Evolutionary conservation across 1,139 yeast species (phyloP), one percentile per base, ranked within the genome.

Genomic region (Arxiozyma slooffiae): DNA sequence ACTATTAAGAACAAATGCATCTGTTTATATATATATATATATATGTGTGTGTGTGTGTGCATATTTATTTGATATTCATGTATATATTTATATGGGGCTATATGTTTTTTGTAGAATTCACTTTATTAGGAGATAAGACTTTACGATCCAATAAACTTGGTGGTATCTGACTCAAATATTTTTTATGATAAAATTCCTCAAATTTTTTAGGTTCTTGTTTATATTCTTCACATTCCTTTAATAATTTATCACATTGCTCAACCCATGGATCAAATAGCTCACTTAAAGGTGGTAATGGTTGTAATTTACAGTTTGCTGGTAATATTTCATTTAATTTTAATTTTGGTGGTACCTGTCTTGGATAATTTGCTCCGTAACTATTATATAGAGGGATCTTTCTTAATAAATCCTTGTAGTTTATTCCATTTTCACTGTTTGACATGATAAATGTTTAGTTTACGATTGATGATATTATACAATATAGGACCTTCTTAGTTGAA

Each of bases 201-300:
- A 63, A 65, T 34, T 49, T 41, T 20, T 44, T 38, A 4, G 52
- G 47, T 9, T 53, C 41, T 14, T 48, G 47, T 22, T 54, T 57
- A 41, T 60, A 60, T 11, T 26, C 41, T 16, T 56, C 51, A 36
- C 59, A 49, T 9, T 53, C 50, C 30, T 52, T 47, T 16, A 50
- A 47, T 17, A 58, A 45, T 11, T 54, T 51, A 8, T 59, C 58
- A 34, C 63, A 55, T 46, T 63, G 63, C 4, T 54, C 47, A n/a
- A 56, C 47, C 67, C 68, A 64, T 9, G 66, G 62, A n/a, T 51
- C 53, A 40, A 63, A 55, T 55, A 61, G 58, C 34, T 60, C 61
- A 17, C 48, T 44, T 4, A 57, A 48, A 2, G 56, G 53, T 36
- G 57, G 61, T 48, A 53, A 20, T 22, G 60, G 58, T 22, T 37